Evolutionary conservation across 371 early-diverging fungal genomes (phyloP), one percentile per base, ranked within the genome.

Genomic region (Rhizopus delemar): DNA sequence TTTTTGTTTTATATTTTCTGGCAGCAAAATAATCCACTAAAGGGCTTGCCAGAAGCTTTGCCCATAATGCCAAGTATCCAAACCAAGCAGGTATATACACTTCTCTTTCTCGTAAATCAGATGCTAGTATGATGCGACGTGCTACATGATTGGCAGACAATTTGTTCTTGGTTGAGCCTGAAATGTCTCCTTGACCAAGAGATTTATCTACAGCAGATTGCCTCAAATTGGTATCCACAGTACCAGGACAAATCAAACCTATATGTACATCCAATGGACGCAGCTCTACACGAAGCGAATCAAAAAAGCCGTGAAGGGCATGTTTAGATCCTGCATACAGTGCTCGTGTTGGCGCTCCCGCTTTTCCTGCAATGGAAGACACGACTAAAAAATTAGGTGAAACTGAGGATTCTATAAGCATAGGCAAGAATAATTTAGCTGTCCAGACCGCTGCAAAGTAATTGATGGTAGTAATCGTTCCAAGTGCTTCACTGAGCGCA

Each of bases 241-340:
- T 89, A 0, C 88, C 94, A 15, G 93, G 93, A 54, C 88, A 86
- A 0, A 84, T 81, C 6, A 92, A 66, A 3, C 87, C 84, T 7
- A 94, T 79, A 46, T 83, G 81, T 1, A 92, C 80, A 13, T 78
- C 79, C 3, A 73, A 69, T 3, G 63, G 54, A 3, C 70, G 74
- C 6, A 92, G 67, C 63, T 95, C 95, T 63, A 93, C 88, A 0
- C 94, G 80, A 32, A 95, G 62, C 2, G 94, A 85, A 48, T 87
- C 85, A 73, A 94, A 94, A 70, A 90, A 95, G 0, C 93, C 94
- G 34, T 90, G 87, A 7, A 93, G 73, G 0, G 94, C 95, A 63
- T 89, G 89, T 56, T 95, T 95, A 48, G 89, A 84, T 0, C 87
- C 89, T 39, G 88, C 80, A 65, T 95, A 95, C 28, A 95, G 69